These are phyloP conservation scores for Penicillium salamii DNA, from an alignment of 495 filamentous ascomycete genomes.

Conservation along the genomic window DNA sequence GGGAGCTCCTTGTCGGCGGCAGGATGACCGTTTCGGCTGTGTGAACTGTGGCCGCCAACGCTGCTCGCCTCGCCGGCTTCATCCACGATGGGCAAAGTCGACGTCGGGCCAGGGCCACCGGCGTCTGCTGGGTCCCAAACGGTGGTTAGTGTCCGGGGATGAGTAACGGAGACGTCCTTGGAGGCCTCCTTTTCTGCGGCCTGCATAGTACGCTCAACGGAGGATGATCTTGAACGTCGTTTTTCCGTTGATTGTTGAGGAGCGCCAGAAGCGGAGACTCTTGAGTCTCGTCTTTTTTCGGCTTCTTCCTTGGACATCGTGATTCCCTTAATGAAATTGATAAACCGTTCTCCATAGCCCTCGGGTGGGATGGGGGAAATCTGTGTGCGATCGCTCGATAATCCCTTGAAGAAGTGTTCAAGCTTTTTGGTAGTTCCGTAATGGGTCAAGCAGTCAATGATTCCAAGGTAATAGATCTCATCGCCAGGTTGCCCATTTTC, in stretches of 20 bases:
- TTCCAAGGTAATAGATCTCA: slow-evolving; percentile 95
- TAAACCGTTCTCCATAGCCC: slow-evolving; percentile 89
- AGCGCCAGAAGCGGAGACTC: slow-evolving; percentile 12
- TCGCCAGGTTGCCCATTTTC: slow-evolving; percentile 82
- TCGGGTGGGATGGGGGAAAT: slow-evolving; percentile 94
- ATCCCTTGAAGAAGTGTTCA: slow-evolving; percentile 91
- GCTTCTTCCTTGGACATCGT: slow-evolving; percentile 88
- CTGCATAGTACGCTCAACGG: slow-evolving; percentile 47
- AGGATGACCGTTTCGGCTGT: slow-evolving; percentile 33
- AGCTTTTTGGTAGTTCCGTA: slow-evolving; percentile 85
- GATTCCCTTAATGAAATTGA: slow-evolving; percentile 85
- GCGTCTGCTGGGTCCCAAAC: slow-evolving; percentile 55
- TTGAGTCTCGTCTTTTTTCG: slow-evolving; percentile 55
- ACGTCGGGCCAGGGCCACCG: slow-evolving; percentile 51
- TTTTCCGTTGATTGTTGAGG: slow-evolving; percentile 24
- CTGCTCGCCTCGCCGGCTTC: slow-evolving; percentile 82
- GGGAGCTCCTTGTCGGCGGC: slow-evolving; percentile 53
- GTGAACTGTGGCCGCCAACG: slow-evolving; percentile 52
- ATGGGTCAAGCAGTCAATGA: slow-evolving; percentile 96
- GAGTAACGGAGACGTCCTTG: slow-evolving; percentile 54
- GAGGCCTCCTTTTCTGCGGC: slow-evolving; percentile 49
- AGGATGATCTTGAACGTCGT: slow-evolving; percentile 36
- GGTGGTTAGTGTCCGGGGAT: slow-evolving; percentile 49
- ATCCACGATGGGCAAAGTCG: slow-evolving; percentile 87
- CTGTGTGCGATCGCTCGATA: slow-evolving; percentile 72